Percentiles rank a stretch among this genome's conserved stretches.
These are phyloP conservation scores for Penicillium sclerotigenum DNA, from an alignment of 2,329 filamentous ascomycete genomes.

Conservation along the genomic window DNA sequence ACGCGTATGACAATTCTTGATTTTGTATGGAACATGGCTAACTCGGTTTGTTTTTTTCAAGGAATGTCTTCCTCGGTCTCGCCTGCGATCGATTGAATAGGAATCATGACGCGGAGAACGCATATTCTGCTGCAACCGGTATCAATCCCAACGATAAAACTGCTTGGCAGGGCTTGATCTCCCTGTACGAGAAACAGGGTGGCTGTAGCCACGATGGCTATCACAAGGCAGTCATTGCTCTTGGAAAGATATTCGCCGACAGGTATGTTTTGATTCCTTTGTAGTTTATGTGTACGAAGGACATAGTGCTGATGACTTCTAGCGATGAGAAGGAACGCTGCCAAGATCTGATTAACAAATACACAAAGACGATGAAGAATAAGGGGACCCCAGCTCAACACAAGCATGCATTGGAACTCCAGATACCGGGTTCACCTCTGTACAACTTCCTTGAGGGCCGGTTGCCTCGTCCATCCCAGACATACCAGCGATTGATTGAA, in stretches of 20 bases:
- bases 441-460: conserved; percentile 82
- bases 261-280: conserved; percentile 45
- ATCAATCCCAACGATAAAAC: conserved; percentile 74
- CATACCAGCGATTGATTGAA: conserved; percentile 77
- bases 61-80: conserved; percentile 82
- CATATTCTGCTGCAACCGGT: conserved; percentile 69
- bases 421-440: conserved; percentile 75
- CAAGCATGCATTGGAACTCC: conserved; percentile 69
- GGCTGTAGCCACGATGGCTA: conserved; percentile 68
- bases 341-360: conserved; percentile 71
- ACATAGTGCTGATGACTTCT: conserved; percentile 13
- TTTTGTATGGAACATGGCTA: neutral
- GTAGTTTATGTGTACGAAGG: neutral
- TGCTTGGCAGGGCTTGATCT: conserved; percentile 86
- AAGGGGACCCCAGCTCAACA: conserved; percentile 72
- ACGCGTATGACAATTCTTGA: conserved; percentile 58
- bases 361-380: conserved; percentile 68
- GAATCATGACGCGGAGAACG: conserved; percentile 68
- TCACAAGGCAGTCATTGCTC: conserved; percentile 65
- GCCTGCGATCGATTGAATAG: conserved; percentile 73
- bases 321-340: conserved; percentile 59
- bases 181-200: conserved; percentile 77
- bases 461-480: conserved; percentile 72
- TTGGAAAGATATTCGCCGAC: conserved; percentile 72
- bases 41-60: conserved; percentile 34